Evolutionary conservation across 1,284 basidiomycete species (phyloP).

Genomic region (Papiliotrema flavescens): DNA sequence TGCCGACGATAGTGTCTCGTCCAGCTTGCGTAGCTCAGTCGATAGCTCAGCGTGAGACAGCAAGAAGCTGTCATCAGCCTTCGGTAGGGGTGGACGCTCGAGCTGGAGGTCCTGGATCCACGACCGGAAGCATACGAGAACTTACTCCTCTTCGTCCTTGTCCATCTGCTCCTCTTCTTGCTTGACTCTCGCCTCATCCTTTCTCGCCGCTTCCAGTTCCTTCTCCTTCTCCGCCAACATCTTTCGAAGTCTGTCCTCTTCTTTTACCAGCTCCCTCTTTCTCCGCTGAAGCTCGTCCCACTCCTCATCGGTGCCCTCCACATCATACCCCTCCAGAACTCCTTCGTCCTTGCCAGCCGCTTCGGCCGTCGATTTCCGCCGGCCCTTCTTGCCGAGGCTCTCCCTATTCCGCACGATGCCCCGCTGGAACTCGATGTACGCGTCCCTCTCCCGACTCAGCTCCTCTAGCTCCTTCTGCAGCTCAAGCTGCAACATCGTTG

Average conservation of each 20-base stretch:
- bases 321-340: constrained; percentile 31
- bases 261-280: constrained; percentile 58
- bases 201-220: constrained; percentile 68
- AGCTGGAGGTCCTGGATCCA: background rate
- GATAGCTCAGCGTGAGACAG: constrained; percentile 22
- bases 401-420: constrained; percentile 57
- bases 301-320: constrained; percentile 37
- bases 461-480: constrained; percentile 83
- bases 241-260: constrained; percentile 56
- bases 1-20: constrained; percentile 21
- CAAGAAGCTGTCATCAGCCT: constrained; percentile 27
- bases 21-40: constrained; percentile 20
- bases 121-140: background rate
- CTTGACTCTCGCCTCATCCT: constrained; percentile 68
- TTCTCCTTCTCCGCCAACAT: constrained; percentile 56
- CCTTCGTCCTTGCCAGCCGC: constrained; percentile 51
- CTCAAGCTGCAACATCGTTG: constrained; percentile 70
- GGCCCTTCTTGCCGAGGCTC: constrained; percentile 7
- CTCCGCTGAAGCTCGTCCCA: constrained; percentile 58
- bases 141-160: constrained; percentile 63
- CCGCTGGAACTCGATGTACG: constrained; percentile 86
- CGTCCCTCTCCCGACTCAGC: constrained; percentile 84
- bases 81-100: background rate
- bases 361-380: constrained; percentile 35
- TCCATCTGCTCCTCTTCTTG: constrained; percentile 69